A percentile compares a stretch with the other conserved stretches of the same genome.
Evolutionary conservation across 164 flowering plant genomes (phyloP).

Genomic region (Piper longum): DNA sequence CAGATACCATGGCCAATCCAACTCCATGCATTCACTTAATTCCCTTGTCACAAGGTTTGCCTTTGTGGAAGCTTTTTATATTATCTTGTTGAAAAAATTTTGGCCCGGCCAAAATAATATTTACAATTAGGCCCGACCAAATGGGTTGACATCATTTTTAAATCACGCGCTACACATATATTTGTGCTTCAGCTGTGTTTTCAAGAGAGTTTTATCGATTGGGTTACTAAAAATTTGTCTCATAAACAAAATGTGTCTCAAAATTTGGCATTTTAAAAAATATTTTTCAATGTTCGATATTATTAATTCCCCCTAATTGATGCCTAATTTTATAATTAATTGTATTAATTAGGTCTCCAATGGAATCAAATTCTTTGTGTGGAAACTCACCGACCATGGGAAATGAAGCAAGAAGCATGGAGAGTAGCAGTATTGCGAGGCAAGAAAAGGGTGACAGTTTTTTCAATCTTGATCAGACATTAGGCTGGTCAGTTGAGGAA

Average conservation of each 20-base stretch:
- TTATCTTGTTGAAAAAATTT: too few relatives aligned
- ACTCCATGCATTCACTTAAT: background rate
- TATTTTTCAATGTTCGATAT: too few relatives aligned
- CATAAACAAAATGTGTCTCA: too few relatives aligned
- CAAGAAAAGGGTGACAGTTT: background rate
- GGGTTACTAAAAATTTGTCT: too few relatives aligned
- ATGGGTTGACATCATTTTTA: too few relatives aligned
- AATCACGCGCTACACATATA: too few relatives aligned
- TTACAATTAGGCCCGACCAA: too few relatives aligned
- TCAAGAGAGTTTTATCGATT: too few relatives aligned
- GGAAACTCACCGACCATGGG: background rate
- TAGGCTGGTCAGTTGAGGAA: background rate
- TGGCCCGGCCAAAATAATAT: too few relatives aligned
- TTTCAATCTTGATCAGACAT: background rate
- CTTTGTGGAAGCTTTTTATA: background rate
- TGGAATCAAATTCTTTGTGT: background rate
- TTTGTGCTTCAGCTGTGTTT: too few relatives aligned
- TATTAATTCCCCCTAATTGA: background rate
- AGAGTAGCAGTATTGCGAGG: background rate
- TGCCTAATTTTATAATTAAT: background rate
- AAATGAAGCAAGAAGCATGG: background rate
- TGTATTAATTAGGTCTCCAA: background rate
- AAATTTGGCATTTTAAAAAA: too few relatives aligned
- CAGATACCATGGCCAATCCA: background rate
- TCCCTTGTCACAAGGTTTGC: background rate